Evolutionary conservation across 768 basidiomycete genomes (phyloP).

Genomic region (Hygrophorus russula): DNA sequence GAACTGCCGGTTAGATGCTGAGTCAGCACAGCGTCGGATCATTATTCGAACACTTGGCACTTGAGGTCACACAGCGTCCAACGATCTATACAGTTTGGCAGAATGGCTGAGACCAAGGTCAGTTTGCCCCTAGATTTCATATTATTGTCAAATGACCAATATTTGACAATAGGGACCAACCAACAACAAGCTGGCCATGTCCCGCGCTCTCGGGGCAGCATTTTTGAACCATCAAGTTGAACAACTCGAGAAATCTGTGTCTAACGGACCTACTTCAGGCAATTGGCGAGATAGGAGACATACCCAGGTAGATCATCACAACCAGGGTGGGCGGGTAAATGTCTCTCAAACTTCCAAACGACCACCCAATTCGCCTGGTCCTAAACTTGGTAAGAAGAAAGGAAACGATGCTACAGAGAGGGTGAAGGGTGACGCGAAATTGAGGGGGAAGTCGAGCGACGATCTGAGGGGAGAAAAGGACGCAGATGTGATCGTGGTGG

Average conservation of each 20-base stretch:
- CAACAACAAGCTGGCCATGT: slow-evolving; percentile 67
- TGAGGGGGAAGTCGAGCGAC: slow-evolving; percentile 20
- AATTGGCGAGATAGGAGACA: slow-evolving; percentile 41
- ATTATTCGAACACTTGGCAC: too few species aligned
- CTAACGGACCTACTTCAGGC: slow-evolving; percentile 36
- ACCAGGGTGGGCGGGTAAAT: not conserved
- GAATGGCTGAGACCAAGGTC: slow-evolving; percentile 24
- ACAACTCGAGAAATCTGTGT: slow-evolving; percentile 71
- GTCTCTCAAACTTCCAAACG: not conserved
- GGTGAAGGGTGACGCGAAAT: slow-evolving; percentile 9
- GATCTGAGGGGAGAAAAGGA: slow-evolving; percentile 35
- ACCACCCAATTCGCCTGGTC: not conserved
- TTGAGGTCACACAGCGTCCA: not conserved
- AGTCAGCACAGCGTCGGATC: not conserved
- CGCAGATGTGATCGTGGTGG: slow-evolving; percentile 67
- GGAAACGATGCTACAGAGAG: slow-evolving; percentile 9
- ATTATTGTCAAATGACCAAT: not conserved
- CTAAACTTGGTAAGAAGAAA: slow-evolving; percentile 4
- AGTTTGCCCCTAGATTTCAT: not conserved
- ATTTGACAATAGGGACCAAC: slow-evolving; percentile 14
- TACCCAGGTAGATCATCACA: not conserved
- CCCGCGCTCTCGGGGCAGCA: slow-evolving; percentile 76
- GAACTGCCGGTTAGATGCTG: not conserved
- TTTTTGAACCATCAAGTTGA: slow-evolving; percentile 84
- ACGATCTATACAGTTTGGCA: not conserved